Base-by-base conservation (phyloP, 345 rosid genomes). In the Microcos paniculata region DNA sequence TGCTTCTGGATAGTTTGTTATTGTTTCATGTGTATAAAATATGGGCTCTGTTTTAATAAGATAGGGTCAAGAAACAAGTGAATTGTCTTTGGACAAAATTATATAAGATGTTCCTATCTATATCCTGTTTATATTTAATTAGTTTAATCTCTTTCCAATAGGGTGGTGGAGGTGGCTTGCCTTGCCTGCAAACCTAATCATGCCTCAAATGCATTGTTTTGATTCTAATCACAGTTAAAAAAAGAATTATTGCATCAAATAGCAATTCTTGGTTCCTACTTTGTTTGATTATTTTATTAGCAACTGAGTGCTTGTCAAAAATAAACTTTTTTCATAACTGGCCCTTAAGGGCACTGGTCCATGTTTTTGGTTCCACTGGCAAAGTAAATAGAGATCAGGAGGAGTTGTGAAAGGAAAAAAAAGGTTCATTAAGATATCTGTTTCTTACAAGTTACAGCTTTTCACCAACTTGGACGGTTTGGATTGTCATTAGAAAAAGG, bases 391-490 rank as follows among this genome's bases (percentile, higher is more conserved):
- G 0, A 7, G 8, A 2, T 12, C 26, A 15, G 18, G 5, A 58
- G 62, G 35, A 26, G 26, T 26, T 26, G n/a, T n/a, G 26, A 28
- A 58, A 15, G 61, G 19, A 14, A 28, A 3, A 9, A 61, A 56
- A 11, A 57, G 6, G 19, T 28, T 58, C 8, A 1, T 19, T 10
- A 10, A 9, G 14, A n/a, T 2, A 38, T 40, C 15, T 63, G 26
- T 63, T 63, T 63, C 69, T 38, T 38, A 21, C 69, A 63, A 63
- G 46, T 63, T 19, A 38, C 68, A 63, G 68, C 26, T 62, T 62
- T 62, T 31, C 24, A 19, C 67, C 24, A 18, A 33, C 26, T 62
- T 16, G 46, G 24, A 13, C 46, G 46, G 46, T 62, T 62, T 62
- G 46, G 46, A 35, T 35, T 62, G 68, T n/a, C 16, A n/a, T 10